These are phyloP conservation scores for Chrysophaeum taylorii DNA, from an alignment of 352 stramenopile genomes.

Conservation along the genomic window DNA sequence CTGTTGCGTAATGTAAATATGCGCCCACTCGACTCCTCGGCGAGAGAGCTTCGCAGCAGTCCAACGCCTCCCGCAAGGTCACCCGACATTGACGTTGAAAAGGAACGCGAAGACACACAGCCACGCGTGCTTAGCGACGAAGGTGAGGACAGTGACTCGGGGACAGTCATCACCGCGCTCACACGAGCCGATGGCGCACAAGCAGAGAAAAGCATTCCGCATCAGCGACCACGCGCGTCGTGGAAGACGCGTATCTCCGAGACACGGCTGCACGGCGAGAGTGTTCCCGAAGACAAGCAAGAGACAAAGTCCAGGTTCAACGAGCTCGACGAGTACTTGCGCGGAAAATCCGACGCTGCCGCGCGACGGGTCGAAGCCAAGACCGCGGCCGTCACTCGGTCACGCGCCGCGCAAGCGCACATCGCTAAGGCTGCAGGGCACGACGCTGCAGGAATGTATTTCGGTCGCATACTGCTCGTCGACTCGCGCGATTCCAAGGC, in stretches of 20 bases:
- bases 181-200: conserved; percentile 24
- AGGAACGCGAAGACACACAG: background rate
- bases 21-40: too few species aligned
- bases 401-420: conserved; percentile 1
- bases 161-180: conserved; percentile 16
- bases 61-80: conserved; percentile 1
- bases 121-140: conserved; percentile 9
- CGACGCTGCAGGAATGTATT: conserved; percentile 10
- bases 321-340: conserved; percentile 38
- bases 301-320: conserved; percentile 36
- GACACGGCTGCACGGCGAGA: conserved; percentile 8
- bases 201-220: conserved; percentile 16
- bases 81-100: background rate
- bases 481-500: conserved; percentile 27
- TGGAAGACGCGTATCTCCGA: conserved; percentile 21
- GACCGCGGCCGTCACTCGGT: conserved; percentile 9
- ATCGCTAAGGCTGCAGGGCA: background rate
- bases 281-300: conserved; percentile 27
- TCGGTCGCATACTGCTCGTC: conserved; percentile 24
- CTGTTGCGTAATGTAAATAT: too few species aligned
- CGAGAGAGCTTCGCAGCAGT: background rate
- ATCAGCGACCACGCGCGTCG: conserved; percentile 2
- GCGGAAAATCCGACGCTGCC: conserved; percentile 21
- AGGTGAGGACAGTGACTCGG: background rate
- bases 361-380: conserved; percentile 18